These are phyloP conservation scores for Backusella tuberculispora DNA, from an alignment of 192 early-diverging fungal species.

Conservation along the genomic window DNA sequence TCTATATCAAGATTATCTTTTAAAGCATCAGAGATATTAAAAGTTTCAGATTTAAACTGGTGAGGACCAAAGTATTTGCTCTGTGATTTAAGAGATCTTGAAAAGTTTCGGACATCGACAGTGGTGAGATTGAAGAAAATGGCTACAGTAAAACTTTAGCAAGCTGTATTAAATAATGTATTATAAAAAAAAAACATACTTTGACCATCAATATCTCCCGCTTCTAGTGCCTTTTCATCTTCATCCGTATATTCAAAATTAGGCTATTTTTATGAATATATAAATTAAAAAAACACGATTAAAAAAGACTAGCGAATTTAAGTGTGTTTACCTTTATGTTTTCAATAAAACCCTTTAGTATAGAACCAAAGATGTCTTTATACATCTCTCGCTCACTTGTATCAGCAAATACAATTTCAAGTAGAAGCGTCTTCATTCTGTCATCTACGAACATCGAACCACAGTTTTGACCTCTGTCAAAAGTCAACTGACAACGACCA, in stretches of 20 bases:
- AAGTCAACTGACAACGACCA: neutral
- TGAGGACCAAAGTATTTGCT: neutral
- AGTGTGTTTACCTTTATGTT: neutral
- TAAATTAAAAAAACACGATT: neutral
- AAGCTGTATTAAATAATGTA: neutral
- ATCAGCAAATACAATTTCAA: neutral
- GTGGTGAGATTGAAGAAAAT: neutral
- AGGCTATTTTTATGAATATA: neutral
- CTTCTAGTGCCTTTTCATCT: neutral
- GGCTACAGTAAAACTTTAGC: neutral
- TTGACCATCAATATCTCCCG: neutral
- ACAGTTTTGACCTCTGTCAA: slow-evolving; percentile 6
- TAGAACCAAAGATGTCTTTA: neutral
- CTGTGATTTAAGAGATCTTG: neutral
- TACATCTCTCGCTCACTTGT: neutral
- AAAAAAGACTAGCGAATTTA: neutral
- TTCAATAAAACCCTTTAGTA: neutral
- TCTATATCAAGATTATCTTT: accelerated
- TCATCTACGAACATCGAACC: neutral
- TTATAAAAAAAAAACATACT: neutral
- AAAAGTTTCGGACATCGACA: neutral
- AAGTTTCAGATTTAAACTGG: neutral
- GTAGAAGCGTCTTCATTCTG: neutral
- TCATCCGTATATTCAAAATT: neutral
- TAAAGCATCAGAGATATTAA: neutral